phyloP scores from a whole-genome alignment of 108 stramenopile species.

The Nitzschia sp. region DNA sequence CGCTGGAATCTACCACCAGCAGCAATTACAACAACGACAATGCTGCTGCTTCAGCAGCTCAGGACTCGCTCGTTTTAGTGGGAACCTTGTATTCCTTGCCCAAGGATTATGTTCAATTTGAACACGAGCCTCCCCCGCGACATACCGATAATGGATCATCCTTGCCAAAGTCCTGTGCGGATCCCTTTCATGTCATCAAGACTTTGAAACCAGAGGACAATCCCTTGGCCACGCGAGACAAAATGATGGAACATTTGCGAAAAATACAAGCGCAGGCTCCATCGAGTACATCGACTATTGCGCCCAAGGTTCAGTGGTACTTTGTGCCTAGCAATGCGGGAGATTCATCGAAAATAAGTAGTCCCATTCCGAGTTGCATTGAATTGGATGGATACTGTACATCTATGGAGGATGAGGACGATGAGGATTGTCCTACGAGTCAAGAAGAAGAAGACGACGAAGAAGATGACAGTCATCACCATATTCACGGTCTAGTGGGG shows the following conservation, averaged over 20 bases:
- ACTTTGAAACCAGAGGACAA: constrained; percentile 45
- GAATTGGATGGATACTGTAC: constrained; percentile 63
- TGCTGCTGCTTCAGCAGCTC: neutral
- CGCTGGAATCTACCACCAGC: neutral
- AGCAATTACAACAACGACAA: neutral
- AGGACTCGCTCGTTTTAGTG: constrained; percentile 53
- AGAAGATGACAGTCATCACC: constrained; percentile 19
- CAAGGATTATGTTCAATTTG: constrained; percentile 49
- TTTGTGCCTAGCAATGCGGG: constrained; percentile 36
- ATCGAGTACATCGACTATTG: constrained; percentile 20
- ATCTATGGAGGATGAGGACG: constrained; percentile 45
- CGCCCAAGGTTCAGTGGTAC: constrained; percentile 57
- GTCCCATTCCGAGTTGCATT: constrained; percentile 46
- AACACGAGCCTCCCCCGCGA: constrained; percentile 16
- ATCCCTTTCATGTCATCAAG: constrained; percentile 50
- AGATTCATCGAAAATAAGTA: neutral
- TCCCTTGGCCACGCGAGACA: constrained; percentile 34
- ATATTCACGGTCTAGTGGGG: neutral
- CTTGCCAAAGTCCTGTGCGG: neutral
- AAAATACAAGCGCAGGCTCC: constrained; percentile 9
- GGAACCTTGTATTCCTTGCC: constrained; percentile 59
- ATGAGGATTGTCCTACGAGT: constrained; percentile 13
- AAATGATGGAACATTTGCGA: constrained; percentile 39
- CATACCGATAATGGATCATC: neutral
- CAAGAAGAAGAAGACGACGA: constrained; percentile 16